These are phyloP conservation scores for Thuidium tamariscinum DNA, from an alignment of 225 moss, liverwort and hornwort genomes.

Conservation along the genomic window DNA sequence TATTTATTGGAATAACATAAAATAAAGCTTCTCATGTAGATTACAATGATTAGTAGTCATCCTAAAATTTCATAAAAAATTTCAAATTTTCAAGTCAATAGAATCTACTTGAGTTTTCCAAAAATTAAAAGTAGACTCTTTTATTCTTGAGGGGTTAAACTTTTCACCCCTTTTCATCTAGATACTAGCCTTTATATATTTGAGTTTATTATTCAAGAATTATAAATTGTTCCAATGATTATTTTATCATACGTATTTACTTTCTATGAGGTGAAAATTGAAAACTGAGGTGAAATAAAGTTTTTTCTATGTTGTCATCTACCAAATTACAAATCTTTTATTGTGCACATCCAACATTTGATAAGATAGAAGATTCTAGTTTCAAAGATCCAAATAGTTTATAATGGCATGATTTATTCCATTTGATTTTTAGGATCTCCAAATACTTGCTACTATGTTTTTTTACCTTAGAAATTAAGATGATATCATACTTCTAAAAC, in stretches of 20 bases:
- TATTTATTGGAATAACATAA: not conserved
- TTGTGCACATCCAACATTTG: not conserved
- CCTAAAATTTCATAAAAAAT: too few species aligned
- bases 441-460: not conserved
- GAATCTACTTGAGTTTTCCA: too few species aligned
- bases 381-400: not conserved
- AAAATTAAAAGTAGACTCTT: too few species aligned
- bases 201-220: too few species aligned
- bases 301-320: not conserved
- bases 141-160: too few species aligned
- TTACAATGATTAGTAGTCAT: not conserved
- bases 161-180: too few species aligned
- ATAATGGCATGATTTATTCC: not conserved
- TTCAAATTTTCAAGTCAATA: too few species aligned
- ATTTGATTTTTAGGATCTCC: not conserved
- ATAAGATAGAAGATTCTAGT: not conserved
- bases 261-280: accelerated
- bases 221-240: too few species aligned
- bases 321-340: not conserved
- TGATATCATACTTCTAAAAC: not conserved
- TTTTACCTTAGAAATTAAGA: not conserved
- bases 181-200: too few species aligned
- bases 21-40: not conserved
- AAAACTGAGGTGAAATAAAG: too few species aligned
- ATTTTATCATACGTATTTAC: too few species aligned